Conservation (phyloP, 1,139 yeast genomes). For the Cylindricascospora bacillispora region DNA sequence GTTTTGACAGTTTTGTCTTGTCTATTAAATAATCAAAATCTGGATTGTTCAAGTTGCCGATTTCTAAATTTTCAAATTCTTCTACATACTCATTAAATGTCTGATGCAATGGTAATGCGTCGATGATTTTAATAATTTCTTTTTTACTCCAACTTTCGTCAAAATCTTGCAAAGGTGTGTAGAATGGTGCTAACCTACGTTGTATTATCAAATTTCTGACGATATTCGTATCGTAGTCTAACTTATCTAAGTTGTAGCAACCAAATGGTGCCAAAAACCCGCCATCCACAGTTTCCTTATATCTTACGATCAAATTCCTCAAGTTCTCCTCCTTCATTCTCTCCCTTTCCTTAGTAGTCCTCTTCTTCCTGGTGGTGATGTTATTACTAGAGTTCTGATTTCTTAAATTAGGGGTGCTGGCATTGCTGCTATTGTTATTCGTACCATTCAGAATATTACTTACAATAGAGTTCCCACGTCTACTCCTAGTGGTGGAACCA, state of each 20-base stretch:
- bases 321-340: conserved; percentile 40
- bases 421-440: conserved; percentile 4
- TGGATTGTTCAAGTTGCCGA: conserved; percentile 31
- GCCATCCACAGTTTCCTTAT: conserved; percentile 58
- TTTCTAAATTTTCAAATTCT: conserved; percentile 36
- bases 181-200: conserved; percentile 78
- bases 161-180: conserved; percentile 76
- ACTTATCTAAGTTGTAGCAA: conserved; percentile 56
- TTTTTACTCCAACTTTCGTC: conserved; percentile 64
- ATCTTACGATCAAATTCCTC: conserved; percentile 42
- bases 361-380: conserved; percentile 20
- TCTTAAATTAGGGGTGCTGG: no score
- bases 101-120: conserved; percentile 46
- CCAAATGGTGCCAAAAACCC: conserved; percentile 83
- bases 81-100: conserved; percentile 38
- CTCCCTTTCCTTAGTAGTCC: conserved; percentile 40
- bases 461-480: no score
- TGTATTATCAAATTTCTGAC: conserved; percentile 56
- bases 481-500: no score
- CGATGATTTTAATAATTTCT: conserved; percentile 47
- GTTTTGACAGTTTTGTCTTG: conserved; percentile 34
- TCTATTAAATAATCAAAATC: conserved; percentile 33
- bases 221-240: conserved; percentile 60
- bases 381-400: no score
- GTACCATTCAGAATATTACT: conserved; percentile 13